A percentile compares a stretch with the other conserved stretches of the same genome.
phyloP scores from a whole-genome alignment of 2,329 filamentous ascomycete genomes.

The Celoporthe dispersa region DNA sequence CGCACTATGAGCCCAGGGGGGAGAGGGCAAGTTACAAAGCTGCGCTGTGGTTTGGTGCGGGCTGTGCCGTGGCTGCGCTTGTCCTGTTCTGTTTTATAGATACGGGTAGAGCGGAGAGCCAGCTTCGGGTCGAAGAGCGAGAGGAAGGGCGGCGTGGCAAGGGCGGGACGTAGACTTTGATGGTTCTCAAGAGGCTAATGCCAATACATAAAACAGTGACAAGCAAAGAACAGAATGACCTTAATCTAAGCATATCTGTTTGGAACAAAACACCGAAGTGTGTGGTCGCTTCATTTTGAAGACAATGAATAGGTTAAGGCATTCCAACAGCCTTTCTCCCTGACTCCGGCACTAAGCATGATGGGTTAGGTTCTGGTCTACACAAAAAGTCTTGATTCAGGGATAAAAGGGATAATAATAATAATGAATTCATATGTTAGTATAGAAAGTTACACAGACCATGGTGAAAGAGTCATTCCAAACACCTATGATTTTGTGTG shows the following conservation, averaged over 20 bases:
- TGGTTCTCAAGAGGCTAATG: not conserved
- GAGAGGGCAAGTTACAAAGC: slow-evolving; percentile 61
- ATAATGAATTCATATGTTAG: too few species aligned
- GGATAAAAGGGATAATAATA: too few species aligned
- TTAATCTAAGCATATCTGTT: too few species aligned
- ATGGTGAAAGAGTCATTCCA: not conserved
- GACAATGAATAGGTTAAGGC: too few species aligned
- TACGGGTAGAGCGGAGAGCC: slow-evolving; percentile 59
- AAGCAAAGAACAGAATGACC: not conserved
- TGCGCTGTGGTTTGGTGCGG: slow-evolving; percentile 70
- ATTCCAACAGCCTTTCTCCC: too few species aligned
- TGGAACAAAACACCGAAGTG: too few species aligned
- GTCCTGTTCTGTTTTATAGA: slow-evolving; percentile 60
- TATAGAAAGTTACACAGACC: too few species aligned
- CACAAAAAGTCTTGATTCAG: too few species aligned
- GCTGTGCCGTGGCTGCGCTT: slow-evolving; percentile 55
- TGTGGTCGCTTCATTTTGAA: too few species aligned
- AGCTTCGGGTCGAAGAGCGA: slow-evolving; percentile 63
- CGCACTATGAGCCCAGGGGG: slow-evolving; percentile 41
- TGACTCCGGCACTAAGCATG: too few species aligned
- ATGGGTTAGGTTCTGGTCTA: too few species aligned
- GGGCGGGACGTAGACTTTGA: not conserved
- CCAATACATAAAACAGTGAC: not conserved
- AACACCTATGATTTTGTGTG: not conserved
- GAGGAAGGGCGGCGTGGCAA: slow-evolving; percentile 4